Conservation (phyloP, 257 asterid genomes). For the Solanum okadae region DNA sequence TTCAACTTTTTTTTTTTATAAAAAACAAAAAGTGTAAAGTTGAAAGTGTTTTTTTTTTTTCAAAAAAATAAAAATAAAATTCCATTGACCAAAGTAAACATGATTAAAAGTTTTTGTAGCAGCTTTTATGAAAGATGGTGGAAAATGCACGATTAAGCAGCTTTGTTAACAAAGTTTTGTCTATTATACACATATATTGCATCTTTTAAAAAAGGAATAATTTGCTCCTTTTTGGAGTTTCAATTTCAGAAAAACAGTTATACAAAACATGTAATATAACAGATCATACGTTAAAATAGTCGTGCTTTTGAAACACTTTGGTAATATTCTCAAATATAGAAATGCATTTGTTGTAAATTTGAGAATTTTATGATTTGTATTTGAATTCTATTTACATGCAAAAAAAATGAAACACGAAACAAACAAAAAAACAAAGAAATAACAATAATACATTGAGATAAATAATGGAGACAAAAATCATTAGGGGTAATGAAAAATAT, state of each 20-base stretch:
- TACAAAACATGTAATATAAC: too few relatives aligned
- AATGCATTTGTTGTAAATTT: not conserved
- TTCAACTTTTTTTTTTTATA: not conserved
- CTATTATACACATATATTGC: not conserved
- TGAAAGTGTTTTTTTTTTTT: not conserved
- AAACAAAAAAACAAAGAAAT: not conserved
- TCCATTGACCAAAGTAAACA: slow-evolving; percentile 24
- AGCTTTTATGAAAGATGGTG: slow-evolving; percentile 15
- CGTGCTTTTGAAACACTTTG: fast-evolving
- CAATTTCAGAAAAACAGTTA: not conserved
- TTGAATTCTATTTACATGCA: not conserved
- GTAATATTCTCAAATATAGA: not conserved
- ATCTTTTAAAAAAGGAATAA: not conserved
- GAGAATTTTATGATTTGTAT: not conserved
- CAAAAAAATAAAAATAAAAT: not conserved
- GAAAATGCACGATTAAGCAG: slow-evolving; percentile 2
- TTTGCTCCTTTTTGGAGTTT: not conserved
- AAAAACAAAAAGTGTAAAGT: not conserved
- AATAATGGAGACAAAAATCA: not conserved
- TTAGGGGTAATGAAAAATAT: not conserved
- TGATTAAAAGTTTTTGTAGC: slow-evolving; percentile 8
- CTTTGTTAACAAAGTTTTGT: slow-evolving; percentile 4
- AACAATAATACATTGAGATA: not conserved
- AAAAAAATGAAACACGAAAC: not conserved
- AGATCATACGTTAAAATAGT: not conserved